Conservation (phyloP, 352 stramenopile genomes). For the Globisporangium okanoganense region DNA sequence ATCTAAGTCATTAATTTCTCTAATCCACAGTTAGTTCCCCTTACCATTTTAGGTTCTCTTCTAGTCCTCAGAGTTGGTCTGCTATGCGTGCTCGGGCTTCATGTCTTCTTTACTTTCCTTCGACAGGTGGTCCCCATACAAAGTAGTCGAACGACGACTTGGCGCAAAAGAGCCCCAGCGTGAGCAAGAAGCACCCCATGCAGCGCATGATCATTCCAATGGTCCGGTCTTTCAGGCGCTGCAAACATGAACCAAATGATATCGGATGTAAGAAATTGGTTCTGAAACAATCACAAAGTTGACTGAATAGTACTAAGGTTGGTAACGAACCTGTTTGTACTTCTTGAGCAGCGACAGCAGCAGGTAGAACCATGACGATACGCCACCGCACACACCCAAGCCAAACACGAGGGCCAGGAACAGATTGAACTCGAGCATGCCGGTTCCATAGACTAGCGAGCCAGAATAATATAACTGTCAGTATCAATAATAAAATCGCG, state of each 20-base stretch:
- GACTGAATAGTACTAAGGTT: not conserved
- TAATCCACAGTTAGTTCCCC: constrained; percentile 12
- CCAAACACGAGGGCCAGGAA: constrained; percentile 83
- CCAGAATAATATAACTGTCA: constrained; percentile 2
- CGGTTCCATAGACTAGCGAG: constrained; percentile 73
- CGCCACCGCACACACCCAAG: constrained; percentile 76
- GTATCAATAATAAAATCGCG: too few relatives aligned
- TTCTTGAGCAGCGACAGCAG: constrained; percentile 84
- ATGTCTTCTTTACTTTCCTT: constrained; percentile 28
- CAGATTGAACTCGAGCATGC: constrained; percentile 84
- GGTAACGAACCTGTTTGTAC: constrained; percentile 76
- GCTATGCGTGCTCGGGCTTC: constrained; percentile 1
- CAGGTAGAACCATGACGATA: constrained; percentile 89
- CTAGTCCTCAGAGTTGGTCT: not conserved
- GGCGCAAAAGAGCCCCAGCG: constrained; percentile 69
- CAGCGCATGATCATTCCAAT: constrained; percentile 81
- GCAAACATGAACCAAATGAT: constrained; percentile 2
- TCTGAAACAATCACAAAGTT: not conserved
- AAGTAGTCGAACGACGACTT: constrained; percentile 89
- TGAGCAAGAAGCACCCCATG: constrained; percentile 82
- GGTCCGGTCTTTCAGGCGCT: constrained; percentile 84
- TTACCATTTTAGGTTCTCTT: not conserved
- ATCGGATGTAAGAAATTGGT: constrained; percentile 4
- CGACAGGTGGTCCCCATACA: constrained; percentile 28
- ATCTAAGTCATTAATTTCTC: constrained; percentile 9